A percentile compares a stretch with the other conserved stretches of the same genome.
phyloP scores from a whole-genome alignment of 495 filamentous ascomycete species.

The Penicillium arizonense region DNA sequence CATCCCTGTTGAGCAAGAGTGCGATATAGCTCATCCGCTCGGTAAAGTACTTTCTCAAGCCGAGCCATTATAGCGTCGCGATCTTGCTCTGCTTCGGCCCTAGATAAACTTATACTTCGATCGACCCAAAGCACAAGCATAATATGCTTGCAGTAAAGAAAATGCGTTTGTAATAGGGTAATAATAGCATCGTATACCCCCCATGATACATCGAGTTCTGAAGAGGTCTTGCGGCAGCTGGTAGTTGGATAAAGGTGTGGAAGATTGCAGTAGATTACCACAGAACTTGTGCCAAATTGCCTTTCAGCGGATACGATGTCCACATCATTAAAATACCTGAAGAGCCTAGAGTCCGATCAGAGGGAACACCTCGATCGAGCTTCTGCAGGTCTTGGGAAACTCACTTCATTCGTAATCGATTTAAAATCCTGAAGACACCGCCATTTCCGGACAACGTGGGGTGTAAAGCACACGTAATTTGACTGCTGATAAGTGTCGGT shows the following conservation, averaged over 20 bases:
- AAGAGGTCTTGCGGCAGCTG: background rate
- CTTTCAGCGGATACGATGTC: background rate
- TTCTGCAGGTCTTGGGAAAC: no score
- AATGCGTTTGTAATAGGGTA: background rate
- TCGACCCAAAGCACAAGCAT: background rate
- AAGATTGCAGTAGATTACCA: background rate
- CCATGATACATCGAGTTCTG: background rate
- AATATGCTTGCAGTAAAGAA: background rate
- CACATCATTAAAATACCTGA: background rate
- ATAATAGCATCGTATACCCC: background rate
- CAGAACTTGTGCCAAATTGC: background rate
- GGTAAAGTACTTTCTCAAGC: background rate
- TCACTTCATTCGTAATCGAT: no score
- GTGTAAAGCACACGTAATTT: no score
- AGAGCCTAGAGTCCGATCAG: background rate
- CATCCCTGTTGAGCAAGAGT: background rate
- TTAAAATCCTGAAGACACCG: no score
- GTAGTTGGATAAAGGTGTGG: background rate
- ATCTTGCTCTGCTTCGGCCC: background rate
- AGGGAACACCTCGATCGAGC: no score
- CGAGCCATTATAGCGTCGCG: background rate
- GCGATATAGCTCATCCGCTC: background rate
- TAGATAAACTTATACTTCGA: background rate
- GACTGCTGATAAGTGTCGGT: no score
- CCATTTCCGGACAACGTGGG: no score